Evolutionary conservation across 441 rosid genomes (phyloP), one percentile per base, ranked within the genome.

Genomic region (Theobroma grandiflorum): DNA sequence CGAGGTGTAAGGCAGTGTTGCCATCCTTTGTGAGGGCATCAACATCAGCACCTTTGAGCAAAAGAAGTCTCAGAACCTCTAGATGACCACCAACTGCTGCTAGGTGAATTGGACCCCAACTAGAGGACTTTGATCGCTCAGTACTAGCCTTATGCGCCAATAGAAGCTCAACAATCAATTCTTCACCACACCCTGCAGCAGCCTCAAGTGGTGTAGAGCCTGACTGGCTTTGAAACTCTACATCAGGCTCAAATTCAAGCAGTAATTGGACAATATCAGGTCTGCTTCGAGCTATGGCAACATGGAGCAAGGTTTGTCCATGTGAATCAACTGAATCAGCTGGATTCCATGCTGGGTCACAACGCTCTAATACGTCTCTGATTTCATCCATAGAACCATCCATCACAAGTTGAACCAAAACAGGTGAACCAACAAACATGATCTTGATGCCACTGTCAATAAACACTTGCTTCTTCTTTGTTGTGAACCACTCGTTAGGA

Each of bases 241-340:
- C 80, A 20, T 82, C 83, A 0, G 92, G 90, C 47, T 79, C 78
- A 75, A 92, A 90, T 75, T 92, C 96, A 5, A 92, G 87, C 47
- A 92, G 86, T 49, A 92, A 82, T 75, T 88, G 93, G 6, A 88
- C 91, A 8, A 92, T 84, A 79, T 92, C 96, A 0, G 96, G 86
- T 37, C 96, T 74, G 40, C 91, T 81, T 64, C 85, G 91, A 68
- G 86, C 52, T 43, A 88, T 88, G 4, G 94, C 93, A 37, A 90
- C 71, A 67, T 90, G 96, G 31, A 92, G 91, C 84, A 90, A 70
- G 11, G 87, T 83, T 12, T 80, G 79, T 1, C 93, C 94, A 0
- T 85, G 67, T 6, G 81, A 59, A 74, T 92, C 91, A 20, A 85
- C 53, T 0, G 94, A 81, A 70, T 86, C 88, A 10, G 82, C 89